Evolutionary conservation across 257 asterid species (phyloP), one percentile per base, ranked within the genome.

Genomic region (Solanum microdontum): DNA sequence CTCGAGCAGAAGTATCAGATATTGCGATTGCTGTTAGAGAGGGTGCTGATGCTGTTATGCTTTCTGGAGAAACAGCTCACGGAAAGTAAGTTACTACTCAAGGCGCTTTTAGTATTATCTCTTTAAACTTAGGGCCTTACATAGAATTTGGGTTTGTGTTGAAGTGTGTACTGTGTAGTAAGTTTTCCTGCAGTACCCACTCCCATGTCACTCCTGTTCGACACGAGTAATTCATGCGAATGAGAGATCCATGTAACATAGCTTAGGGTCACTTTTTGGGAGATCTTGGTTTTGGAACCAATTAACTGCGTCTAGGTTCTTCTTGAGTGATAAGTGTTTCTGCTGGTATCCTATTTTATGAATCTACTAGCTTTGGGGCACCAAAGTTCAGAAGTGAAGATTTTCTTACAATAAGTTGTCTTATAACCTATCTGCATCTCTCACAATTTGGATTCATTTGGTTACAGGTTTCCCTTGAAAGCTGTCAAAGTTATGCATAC

Each of bases 1-100:
- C 99, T 14, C 93, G 99, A 85, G 99, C 99, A 86, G 99, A 97
- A 93, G 99, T 97, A 37, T 95, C 99, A 19, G 99, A 97, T 88
- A 97, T 97, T 87, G 95, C 99, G 4, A 97, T 97, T 62, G 99
- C 98, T 87, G 99, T 97, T 79, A 92, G 91, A 92, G 99, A 97
- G 86, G 98, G 99, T 37, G 96, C 99, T 34, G 99, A 97, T 91
- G 98, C 98, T n/a, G 95, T 97, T 89, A 97, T 97, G 99, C 99
- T 95, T 89, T 97, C 99, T 58, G 99, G 99, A 90, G 99, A 97
- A 95, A 97, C 99, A 82, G 99, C 99, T 39, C 98, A 97, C 64
- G 99, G 99, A 87, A 97, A 94, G 99, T 97, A 89, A 94, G 98
- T 87, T 48, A 33, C 68, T 51, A 39, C 85, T 70, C 85, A 45